Evolutionary conservation across 805 yeast species (phyloP).

Genomic region (Sugiyamaella lignohabitans): DNA sequence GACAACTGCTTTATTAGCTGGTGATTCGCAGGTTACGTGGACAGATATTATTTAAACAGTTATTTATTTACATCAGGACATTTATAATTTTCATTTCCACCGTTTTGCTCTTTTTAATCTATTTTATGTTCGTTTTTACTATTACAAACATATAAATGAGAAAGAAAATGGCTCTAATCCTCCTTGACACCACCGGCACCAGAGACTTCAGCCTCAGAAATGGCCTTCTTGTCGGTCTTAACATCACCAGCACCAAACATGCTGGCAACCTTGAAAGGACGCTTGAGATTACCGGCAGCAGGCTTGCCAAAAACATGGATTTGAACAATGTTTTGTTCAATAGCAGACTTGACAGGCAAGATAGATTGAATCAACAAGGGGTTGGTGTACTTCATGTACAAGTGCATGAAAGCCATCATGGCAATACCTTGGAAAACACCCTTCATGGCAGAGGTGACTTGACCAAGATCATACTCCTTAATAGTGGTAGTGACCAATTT

Average conservation of each 20-base stretch:
- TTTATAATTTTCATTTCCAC: too few species aligned
- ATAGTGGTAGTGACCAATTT: slow-evolving; percentile 84
- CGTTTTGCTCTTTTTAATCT: too few species aligned
- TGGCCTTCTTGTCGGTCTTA: slow-evolving; percentile 81
- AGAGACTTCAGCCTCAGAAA: slow-evolving; percentile 74
- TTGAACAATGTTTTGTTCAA: slow-evolving; percentile 85
- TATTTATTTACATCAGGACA: too few species aligned
- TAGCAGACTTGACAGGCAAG: slow-evolving; percentile 81
- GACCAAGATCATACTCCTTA: slow-evolving; percentile 88
- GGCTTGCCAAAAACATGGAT: slow-evolving; percentile 80
- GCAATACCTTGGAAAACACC: slow-evolving; percentile 83
- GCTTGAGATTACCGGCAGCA: slow-evolving; percentile 84
- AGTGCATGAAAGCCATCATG: slow-evolving; percentile 97
- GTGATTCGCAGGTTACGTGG: too few species aligned
- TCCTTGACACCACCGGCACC: slow-evolving; percentile 80
- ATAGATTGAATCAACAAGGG: slow-evolving; percentile 94
- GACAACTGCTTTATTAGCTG: too few species aligned
- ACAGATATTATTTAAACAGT: too few species aligned
- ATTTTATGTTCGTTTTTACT: too few species aligned
- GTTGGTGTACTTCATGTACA: slow-evolving; percentile 95
- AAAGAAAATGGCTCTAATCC: too few species aligned
- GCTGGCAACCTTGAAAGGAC: slow-evolving; percentile 91
- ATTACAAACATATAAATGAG: too few species aligned
- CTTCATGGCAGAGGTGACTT: slow-evolving; percentile 71
- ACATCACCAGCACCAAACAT: slow-evolving; percentile 61